A percentile compares a stretch with the other conserved stretches of the same genome.
Evolutionary conservation across 768 basidiomycete genomes (phyloP).

Genomic region (Chalciporus chontae): DNA sequence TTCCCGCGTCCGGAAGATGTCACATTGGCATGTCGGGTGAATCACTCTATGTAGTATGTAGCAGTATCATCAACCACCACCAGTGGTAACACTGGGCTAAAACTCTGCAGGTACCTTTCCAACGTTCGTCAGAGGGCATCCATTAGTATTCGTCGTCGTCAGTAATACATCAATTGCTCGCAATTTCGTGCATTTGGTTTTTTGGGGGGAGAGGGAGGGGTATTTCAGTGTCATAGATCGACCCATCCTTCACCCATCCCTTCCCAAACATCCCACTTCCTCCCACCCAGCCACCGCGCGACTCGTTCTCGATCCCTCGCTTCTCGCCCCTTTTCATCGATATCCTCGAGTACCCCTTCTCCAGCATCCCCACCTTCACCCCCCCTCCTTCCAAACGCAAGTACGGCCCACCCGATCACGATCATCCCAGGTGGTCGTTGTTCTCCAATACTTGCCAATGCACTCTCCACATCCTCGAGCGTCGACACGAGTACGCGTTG

Average conservation of each 20-base stretch:
- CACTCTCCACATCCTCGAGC: constrained; percentile 62
- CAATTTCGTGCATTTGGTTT: too few relatives aligned
- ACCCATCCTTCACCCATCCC: constrained; percentile 52
- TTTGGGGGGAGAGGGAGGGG: too few relatives aligned
- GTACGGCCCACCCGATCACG: constrained; percentile 87
- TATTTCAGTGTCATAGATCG: constrained; percentile 10
- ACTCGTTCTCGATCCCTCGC: constrained; percentile 31
- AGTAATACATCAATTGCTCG: too few relatives aligned
- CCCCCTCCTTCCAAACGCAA: constrained; percentile 47
- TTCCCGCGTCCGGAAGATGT: too few relatives aligned
- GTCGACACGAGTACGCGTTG: constrained; percentile 84
- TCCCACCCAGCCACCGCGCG: constrained; percentile 53
- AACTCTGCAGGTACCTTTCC: too few relatives aligned
- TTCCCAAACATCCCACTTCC: constrained; percentile 61
- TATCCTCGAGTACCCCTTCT: constrained; percentile 52
- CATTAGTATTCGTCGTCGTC: too few relatives aligned
- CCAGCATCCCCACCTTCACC: constrained; percentile 51
- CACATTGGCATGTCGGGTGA: too few relatives aligned
- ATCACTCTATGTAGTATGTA: too few relatives aligned
- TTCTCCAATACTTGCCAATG: constrained; percentile 71
- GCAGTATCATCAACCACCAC: too few relatives aligned
- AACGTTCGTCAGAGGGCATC: too few relatives aligned
- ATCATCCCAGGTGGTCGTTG: constrained; percentile 97
- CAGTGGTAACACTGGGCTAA: too few relatives aligned
- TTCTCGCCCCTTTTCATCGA: constrained; percentile 5